A percentile compares a stretch with the other conserved stretches of the same genome.
These are phyloP conservation scores for Cutaneotrichosporon cutaneum DNA, from an alignment of 1,284 basidiomycete genomes.

Conservation along the genomic window DNA sequence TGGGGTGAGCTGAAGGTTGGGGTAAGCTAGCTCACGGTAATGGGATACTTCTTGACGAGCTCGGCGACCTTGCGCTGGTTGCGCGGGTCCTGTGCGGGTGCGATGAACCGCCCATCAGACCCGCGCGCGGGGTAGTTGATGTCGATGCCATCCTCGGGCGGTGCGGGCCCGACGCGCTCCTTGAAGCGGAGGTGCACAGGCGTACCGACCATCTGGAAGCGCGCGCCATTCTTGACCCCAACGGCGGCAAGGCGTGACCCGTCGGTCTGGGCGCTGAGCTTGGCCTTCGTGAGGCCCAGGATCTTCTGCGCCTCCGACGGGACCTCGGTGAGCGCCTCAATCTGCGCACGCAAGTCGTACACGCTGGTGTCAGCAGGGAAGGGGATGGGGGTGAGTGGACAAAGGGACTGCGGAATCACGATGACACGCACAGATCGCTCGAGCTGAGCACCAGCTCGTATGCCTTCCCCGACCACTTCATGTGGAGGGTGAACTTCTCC, in stretches of 20 bases:
- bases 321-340: constrained; percentile 73
- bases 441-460: constrained; percentile 14
- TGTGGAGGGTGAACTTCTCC: constrained; percentile 11
- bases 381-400: too few species aligned
- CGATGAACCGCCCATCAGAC: constrained; percentile 59
- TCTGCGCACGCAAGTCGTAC: constrained; percentile 49
- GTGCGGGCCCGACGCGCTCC: constrained; percentile 57
- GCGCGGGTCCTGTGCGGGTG: constrained; percentile 68
- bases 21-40: constrained; percentile 41
- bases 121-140: constrained; percentile 61
- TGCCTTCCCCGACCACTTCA: constrained; percentile 22
- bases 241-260: constrained; percentile 33
- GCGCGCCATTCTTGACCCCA: constrained; percentile 66
- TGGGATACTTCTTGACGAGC: constrained; percentile 63
- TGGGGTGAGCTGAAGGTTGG: constrained; percentile 37
- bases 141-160: constrained; percentile 71
- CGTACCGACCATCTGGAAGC: constrained; percentile 77
- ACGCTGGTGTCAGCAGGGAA: constrained; percentile 32
- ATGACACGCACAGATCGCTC: constrained; percentile 19
- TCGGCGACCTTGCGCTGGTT: constrained; percentile 76
- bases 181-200: constrained; percentile 78
- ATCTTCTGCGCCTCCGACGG: constrained; percentile 86
- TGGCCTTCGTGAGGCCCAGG: constrained; percentile 64
- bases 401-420: not conserved
- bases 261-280: constrained; percentile 71